These are phyloP conservation scores for Calonectria multiphialidica DNA, from an alignment of 2,329 filamentous ascomycete species.

Conservation along the genomic window DNA sequence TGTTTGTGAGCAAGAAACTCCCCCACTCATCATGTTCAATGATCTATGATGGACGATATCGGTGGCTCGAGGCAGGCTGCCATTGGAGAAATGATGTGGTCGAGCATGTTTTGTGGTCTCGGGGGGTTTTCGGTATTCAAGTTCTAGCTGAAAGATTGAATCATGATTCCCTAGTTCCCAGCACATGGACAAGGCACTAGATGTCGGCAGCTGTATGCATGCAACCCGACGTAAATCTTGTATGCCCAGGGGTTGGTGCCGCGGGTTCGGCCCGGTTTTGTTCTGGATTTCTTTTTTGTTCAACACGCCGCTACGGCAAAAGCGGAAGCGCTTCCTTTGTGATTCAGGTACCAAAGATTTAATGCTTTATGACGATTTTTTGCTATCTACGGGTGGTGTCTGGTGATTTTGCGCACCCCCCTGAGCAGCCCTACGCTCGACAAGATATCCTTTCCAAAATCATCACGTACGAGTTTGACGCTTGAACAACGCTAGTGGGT, in stretches of 20 bases:
- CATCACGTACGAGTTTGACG: background rate
- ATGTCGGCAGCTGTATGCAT: slow-evolving; percentile 18
- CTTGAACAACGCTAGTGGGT: background rate
- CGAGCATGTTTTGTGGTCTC: background rate
- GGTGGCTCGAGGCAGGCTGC: slow-evolving; percentile 11
- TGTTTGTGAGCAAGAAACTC: slow-evolving; percentile 48
- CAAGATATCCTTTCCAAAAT: slow-evolving; percentile 20
- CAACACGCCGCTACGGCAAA: too few species aligned
- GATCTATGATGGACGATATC: slow-evolving; percentile 45
- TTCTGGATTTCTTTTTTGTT: background rate
- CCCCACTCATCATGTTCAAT: slow-evolving; percentile 52
- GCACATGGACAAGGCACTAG: slow-evolving; percentile 25
- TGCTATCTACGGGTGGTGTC: background rate
- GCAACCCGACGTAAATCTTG: slow-evolving; percentile 32
- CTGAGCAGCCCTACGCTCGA: slow-evolving; percentile 26
- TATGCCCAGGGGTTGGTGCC: slow-evolving; percentile 18
- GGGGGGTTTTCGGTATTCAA: slow-evolving; percentile 23
- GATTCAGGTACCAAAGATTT: too few species aligned
- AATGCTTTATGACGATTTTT: background rate
- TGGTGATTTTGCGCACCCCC: background rate
- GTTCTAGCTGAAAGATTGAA: slow-evolving; percentile 2
- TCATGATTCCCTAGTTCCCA: slow-evolving; percentile 19
- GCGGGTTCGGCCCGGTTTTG: slow-evolving; percentile 31
- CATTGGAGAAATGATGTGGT: slow-evolving; percentile 2
- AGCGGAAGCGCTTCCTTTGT: too few species aligned